Base-by-base conservation (phyloP, 169 alveolate species). In the Plasmodium coatneyi region DNA sequence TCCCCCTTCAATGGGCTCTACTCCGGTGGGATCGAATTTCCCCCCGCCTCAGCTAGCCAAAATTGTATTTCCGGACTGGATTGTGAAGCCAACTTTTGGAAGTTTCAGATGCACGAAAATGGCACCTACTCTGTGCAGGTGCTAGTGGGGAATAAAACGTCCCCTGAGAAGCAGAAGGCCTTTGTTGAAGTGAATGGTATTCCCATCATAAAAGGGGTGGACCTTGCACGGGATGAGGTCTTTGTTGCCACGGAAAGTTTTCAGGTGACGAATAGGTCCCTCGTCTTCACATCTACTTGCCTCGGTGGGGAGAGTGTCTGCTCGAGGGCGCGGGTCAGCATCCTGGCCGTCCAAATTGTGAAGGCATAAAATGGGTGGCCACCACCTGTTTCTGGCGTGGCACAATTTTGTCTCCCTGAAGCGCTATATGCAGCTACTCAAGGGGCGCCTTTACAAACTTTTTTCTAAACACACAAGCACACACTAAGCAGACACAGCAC, bases 41-140 rank as follows among this genome's bases (percentile, higher is more conserved):
- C 94, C 43, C 94, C 90, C 41, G 94, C 94, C 46, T 79, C 94
- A 30, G 89, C 94, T 43, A 89, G 82, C 71, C 76, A 89, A 79
- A 84, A 89, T 79, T 89, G 94, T 56, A 36, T 89, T 34, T 60
- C 90, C 7, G 76, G 52, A 36, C 22, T 89, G 43, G 82, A 79
- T 14, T 89, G 94, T 34, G 79, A 89, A 43, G 16, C 89, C 6
- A 89, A 89, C 54, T 89, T 79, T 60, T 89, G 94, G 94, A 79
- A 54, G 46, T 89, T 89, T 25, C 80, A 41, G 80, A 66, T 72
- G 1, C 71, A 89, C 70, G 90, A 89, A 60, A 89, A 89, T 79
- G 94, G 94, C 9, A 72, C 56, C n/a, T 89, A 79, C 80, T 25
- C 82, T 16, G 56, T 89, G 79, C 94, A 89, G 32, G 76, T 89